These are phyloP conservation scores for Phytopythium chamaehyphon DNA, from an alignment of 352 stramenopile species.

Conservation along the genomic window DNA sequence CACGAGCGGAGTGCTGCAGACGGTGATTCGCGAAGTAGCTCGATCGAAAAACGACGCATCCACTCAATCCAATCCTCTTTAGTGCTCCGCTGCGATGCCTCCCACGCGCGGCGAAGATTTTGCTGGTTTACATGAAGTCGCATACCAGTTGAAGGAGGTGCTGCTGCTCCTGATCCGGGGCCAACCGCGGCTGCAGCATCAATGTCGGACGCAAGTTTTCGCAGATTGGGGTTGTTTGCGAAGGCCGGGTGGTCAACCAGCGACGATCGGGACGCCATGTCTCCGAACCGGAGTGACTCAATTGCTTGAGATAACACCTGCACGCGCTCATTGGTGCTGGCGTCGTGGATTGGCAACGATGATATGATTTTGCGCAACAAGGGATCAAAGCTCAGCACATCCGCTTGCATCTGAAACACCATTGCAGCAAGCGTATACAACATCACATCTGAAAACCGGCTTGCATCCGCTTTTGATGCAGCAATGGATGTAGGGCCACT, in stretches of 20 bases:
- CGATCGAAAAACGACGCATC: constrained; percentile 95
- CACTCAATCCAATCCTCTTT: constrained; percentile 97
- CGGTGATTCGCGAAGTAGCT: constrained; percentile 96
- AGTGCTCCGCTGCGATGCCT: constrained; percentile 90
- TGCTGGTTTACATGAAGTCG: constrained; percentile 91
- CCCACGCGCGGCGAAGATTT: constrained; percentile 92
- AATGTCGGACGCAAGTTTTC: constrained; percentile 34
- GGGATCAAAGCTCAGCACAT: constrained; percentile 71
- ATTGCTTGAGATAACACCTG: constrained; percentile 47
- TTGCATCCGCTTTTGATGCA: constrained; percentile 61
- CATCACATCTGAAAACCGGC: constrained; percentile 68
- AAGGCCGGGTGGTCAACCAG: constrained; percentile 56
- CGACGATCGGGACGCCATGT: constrained; percentile 31
- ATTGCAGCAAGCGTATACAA: constrained; percentile 72
- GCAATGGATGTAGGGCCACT: constrained; percentile 32
- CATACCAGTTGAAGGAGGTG: constrained; percentile 40
- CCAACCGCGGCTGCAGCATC: constrained; percentile 18
- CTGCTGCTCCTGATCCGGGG: constrained; percentile 17
- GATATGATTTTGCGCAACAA: constrained; percentile 62
- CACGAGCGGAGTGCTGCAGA: constrained; percentile 92
- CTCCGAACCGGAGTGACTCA: constrained; percentile 44
- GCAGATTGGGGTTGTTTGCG: constrained; percentile 28
- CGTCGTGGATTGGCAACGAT: constrained; percentile 44
- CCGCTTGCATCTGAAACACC: constrained; percentile 69
- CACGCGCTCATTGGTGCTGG: constrained; percentile 17